Evolutionary conservation across 495 filamentous ascomycete genomes (phyloP).

Genomic region (Chaetomium cochliodes): DNA sequence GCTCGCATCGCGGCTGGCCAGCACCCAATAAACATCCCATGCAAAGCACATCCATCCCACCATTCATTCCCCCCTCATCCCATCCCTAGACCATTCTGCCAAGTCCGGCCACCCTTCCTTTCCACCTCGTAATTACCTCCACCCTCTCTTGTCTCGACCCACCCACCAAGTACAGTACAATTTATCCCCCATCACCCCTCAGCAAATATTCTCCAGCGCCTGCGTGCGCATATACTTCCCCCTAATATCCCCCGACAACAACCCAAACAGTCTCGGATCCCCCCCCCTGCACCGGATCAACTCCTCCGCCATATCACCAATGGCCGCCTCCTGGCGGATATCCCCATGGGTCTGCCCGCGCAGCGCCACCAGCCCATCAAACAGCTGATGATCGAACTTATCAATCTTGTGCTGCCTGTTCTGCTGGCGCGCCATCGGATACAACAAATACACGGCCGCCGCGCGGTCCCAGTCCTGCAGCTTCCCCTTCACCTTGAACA

Average conservation of each 20-base stretch:
- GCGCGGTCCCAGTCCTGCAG: constrained; percentile 66
- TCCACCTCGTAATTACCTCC: not conserved
- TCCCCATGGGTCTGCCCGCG: constrained; percentile 54
- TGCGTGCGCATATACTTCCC: constrained; percentile 30
- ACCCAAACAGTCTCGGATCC: constrained; percentile 29
- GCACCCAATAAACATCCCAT: not conserved
- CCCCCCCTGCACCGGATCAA: constrained; percentile 29
- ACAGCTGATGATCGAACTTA: constrained; percentile 56
- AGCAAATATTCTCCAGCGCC: constrained; percentile 32
- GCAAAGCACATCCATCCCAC: not conserved
- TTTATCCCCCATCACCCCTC: not conserved
- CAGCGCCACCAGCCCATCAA: constrained; percentile 63
- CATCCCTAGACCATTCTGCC: constrained; percentile 1
- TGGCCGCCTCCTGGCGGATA: constrained; percentile 55
- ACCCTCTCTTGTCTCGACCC: not conserved
- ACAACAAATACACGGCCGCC: constrained; percentile 80
- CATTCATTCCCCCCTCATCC: too few species aligned
- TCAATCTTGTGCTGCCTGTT: constrained; percentile 37
- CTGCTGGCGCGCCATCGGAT: constrained; percentile 59
- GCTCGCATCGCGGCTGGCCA: not conserved
- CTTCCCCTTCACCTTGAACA: constrained; percentile 60
- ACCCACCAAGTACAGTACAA: not conserved
- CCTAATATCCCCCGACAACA: constrained; percentile 36
- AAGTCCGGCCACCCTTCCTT: not conserved
- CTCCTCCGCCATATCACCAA: constrained; percentile 74